Base-by-base conservation (phyloP, 163 green algal genomes). In the Scenedesmus sp. region DNA sequence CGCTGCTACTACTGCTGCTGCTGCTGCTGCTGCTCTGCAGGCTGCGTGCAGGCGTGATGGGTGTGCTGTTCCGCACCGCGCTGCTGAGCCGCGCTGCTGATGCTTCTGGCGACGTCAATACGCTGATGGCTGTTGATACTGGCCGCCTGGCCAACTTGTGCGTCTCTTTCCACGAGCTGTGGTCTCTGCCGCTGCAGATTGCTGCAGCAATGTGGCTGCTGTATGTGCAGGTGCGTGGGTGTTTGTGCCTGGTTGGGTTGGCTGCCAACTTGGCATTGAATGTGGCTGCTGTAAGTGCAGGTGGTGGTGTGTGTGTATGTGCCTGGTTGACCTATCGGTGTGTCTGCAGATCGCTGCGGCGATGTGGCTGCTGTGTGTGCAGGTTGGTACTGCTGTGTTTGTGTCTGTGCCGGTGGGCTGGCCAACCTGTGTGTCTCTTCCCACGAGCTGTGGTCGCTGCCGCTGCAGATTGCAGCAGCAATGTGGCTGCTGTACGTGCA, bases 401-500 rank as follows among this genome's bases (percentile, higher is more conserved):
- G n/a, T 55, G 55, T 26, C 9, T 6, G 20, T 67, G 52, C 73
- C 13, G 55, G 57, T 12, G 56, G 82, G 4, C 90, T 97, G 7
- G 94, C 97, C 15, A 97, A 96, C 90, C 92, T 99, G 54, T 93
- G 91, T 82, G 85, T 95, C 16, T 96, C 92, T 15, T 92, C 96
- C 57, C 94, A 98, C 84, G 96, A 99, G 93, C 94, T 99, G 9
- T 98, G 95, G 95, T 97, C 93, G 60, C 91, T 99, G 90, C 96
- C 97, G 7, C 60, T 97, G 26, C 96, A 98, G 93, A 97, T 99
- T 34, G 90, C 64, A 0, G 88, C 97, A 1, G 97, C 97, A 5
- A 95, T 99, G 67, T 96, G 90, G 70, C 94, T 99, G 86, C 95
- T 99, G 70, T 98, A 98, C 90, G 95, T 87, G 1, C 96, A 99